phyloP scores from a whole-genome alignment of 2,329 filamentous ascomycete genomes.

The Apiospora koreana region DNA sequence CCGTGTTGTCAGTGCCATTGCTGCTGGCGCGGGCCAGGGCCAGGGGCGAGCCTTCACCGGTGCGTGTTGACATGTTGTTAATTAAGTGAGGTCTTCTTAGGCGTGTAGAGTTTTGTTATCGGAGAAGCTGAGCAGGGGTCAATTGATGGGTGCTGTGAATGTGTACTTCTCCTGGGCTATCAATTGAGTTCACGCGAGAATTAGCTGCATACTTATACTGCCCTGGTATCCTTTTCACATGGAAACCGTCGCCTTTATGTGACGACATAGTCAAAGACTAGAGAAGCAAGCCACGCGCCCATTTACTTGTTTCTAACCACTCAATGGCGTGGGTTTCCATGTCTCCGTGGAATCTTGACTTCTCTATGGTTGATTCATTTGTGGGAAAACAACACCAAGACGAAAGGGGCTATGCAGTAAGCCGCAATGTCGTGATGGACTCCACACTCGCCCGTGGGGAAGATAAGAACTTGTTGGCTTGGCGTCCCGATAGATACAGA shows the following conservation, averaged over 20 bases:
- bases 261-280: neutral
- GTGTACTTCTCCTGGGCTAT: too few species aligned
- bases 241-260: neutral
- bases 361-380: neutral
- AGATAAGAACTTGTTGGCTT: neutral
- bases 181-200: neutral
- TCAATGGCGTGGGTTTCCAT: neutral
- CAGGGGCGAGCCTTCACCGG: neutral
- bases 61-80: neutral
- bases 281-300: neutral
- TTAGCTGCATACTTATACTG: neutral
- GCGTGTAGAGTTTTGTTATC: neutral
- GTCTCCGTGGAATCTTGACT: neutral
- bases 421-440: neutral
- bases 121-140: neutral
- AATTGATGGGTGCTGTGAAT: neutral
- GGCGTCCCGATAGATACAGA: neutral
- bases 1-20: neutral
- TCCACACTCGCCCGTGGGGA: constrained; percentile 3
- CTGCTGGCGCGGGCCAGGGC: neutral
- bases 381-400: neutral
- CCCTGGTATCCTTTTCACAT: neutral
- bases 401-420: neutral
- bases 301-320: neutral
- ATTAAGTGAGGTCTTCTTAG: neutral